Base-by-base conservation (phyloP, 805 yeast genomes). In the Kazachstania kunashirensis region DNA sequence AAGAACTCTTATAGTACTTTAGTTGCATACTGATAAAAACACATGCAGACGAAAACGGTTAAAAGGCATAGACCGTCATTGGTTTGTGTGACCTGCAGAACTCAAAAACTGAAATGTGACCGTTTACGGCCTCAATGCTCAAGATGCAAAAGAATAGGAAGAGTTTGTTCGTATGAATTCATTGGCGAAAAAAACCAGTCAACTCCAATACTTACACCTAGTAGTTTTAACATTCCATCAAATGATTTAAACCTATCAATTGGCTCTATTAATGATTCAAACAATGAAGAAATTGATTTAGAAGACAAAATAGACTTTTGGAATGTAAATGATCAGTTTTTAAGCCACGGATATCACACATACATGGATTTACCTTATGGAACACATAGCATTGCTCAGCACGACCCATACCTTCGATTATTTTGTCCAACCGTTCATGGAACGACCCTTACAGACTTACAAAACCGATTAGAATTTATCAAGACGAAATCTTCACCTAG, bases 81-180 rank as follows among this genome's bases (percentile, higher is more conserved):
- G 3, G 44, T 42, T 2, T 44, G 48, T 29, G 21, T 33, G 6
- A 14, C 33, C 9, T 44, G 48, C 24, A 40, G 21, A 12, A 30
- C 23, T 13, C 38, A 41, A 18, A 44, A 44, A 26, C 14, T 34
- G 2, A 42, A 38, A 29, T 46, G 49, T 30, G 46, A 44, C 19
- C 39, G 43, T 18, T 15, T 14, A 14, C 38, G 39, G 16, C 49
- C 49, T 5, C 13, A 12, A 11, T 45, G 49, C 37, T 14, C 33
- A 11, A 27, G 41, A 24, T 45, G 49, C 15, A 18, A 20, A 20
- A 31, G 32, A 16, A 31, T 19, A 6, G 26, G 26, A 2, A 34
- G 31, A 34, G 15, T 7, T 10, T 34, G 36, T 14, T 19, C 14
- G 3, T 34, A 34, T 12, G 31, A 19, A 12, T 18, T n/a, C n/a